Conservation (phyloP, 2,329 filamentous ascomycete species). For the Penicillium sp. region DNA sequence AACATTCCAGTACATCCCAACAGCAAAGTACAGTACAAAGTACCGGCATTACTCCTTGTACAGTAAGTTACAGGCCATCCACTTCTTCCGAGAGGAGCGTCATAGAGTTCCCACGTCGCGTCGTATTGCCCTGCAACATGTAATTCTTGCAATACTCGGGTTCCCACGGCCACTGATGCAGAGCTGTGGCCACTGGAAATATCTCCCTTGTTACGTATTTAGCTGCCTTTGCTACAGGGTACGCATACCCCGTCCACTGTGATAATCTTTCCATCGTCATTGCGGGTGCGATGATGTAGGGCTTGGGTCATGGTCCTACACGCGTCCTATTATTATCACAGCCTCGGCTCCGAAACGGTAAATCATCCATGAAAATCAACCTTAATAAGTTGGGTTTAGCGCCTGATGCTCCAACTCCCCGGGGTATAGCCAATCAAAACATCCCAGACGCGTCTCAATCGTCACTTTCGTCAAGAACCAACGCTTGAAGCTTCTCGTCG, state of each 20-base stretch:
- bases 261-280: constrained; percentile 9
- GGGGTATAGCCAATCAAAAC: constrained; percentile 3
- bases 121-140: not conserved
- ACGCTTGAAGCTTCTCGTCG: constrained; percentile 60
- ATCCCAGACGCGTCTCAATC: constrained; percentile 25
- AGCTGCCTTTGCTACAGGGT: not conserved
- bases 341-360: not conserved
- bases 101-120: constrained; percentile 13
- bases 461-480: constrained; percentile 67
- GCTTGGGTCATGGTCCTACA: constrained; percentile 17
- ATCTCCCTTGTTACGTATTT: not conserved
- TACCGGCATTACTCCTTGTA: constrained; percentile 2
- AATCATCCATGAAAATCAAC: not conserved
- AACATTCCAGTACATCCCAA: not conserved
- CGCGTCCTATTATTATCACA: constrained; percentile 4
- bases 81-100: constrained; percentile 15
- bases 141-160: not conserved
- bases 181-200: not conserved
- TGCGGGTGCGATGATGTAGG: constrained; percentile 15
- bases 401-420: not conserved
- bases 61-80: constrained; percentile 13
- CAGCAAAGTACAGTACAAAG: not conserved
- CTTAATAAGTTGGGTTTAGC: not conserved
- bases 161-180: not conserved
- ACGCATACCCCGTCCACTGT: not conserved